Percentiles rank a stretch among this genome's conserved stretches.
Conservation (phyloP, 2,329 filamentous ascomycete species). For the Cordyceps javanica region DNA sequence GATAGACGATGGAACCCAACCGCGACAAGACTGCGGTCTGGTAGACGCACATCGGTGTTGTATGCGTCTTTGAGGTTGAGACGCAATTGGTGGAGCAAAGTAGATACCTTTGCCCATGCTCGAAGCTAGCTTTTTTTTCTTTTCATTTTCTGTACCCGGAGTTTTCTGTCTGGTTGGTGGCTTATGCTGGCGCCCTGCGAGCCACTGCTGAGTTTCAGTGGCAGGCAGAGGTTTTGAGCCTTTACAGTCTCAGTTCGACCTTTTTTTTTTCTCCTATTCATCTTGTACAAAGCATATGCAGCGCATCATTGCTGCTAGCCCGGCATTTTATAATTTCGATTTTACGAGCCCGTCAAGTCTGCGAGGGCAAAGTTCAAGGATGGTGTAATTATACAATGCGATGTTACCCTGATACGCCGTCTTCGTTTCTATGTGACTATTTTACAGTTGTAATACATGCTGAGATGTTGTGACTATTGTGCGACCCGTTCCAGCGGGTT, state of each 20-base stretch:
- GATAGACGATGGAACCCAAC: conserved; percentile 17
- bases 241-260: conserved; percentile 10
- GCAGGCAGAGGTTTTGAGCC: conserved; percentile 1
- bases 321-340: conserved; percentile 20
- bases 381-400: conserved; percentile 13
- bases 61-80: neutral
- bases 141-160: conserved; percentile 10
- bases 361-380: conserved; percentile 1
- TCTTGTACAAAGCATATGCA: conserved; percentile 32
- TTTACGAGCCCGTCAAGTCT: conserved; percentile 8
- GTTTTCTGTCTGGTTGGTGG: conserved; percentile 12
- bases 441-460: conserved; percentile 14
- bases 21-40: neutral
- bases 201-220: neutral
- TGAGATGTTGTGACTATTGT: conserved; percentile 11
- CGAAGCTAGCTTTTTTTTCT: neutral
- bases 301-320: conserved; percentile 14
- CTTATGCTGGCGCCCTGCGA: neutral
- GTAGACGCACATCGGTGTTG: neutral
- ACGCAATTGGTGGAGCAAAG: neutral
- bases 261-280: conserved; percentile 13
- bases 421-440: conserved; percentile 9
- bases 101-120: neutral
- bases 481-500: conserved; percentile 33
- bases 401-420: neutral